Evolutionary conservation across 495 filamentous ascomycete genomes (phyloP), one percentile per base, ranked within the genome.

Genomic region (Pyrenopolyporus hunteri): DNA sequence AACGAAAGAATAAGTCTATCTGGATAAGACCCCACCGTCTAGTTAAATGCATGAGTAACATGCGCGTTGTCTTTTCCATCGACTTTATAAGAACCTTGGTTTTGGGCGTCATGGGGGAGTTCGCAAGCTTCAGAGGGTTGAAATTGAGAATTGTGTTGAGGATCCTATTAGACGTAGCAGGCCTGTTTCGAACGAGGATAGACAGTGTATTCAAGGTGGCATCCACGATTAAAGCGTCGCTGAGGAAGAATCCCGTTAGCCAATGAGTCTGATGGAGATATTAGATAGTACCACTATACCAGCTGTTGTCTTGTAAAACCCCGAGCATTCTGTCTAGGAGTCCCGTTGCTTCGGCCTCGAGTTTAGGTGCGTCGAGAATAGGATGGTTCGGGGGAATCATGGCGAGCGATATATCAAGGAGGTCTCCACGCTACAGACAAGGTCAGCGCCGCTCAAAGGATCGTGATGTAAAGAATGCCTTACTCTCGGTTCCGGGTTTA

Each of bases 301-400:
- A 88, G 70, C 79, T 81, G 57, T 94, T 88, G 58, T 96, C 92
- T 63, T 97, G 91, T 48, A 99, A 83, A 19, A 90, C 83, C 49
- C 83, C 83, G n/a, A 99, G 80, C 64, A 98, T 83, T 61, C 95
- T 84, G 71, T 99, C 94, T 43, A 99, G 78, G 31, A 98, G 77
- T 11, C 93, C 94, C 2, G 87, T 90, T 10, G 89, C 88, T 73
- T 99, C 94, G 1, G 94, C 93, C 75, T 98, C 94, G 4, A 98
- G 81, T 53, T 87, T 87, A 20, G 86, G 82, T 6, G 90, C 85
- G 23, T 89, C 84, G 16, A 98, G 82, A 25, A 93, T 59, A 23
- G 87, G 77, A 66, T 98, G 93, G 58, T 87, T 89, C 65, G 86
- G 80, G 16, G 95, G 92, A 2, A 99, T 89, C 69, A 94, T 86